These are phyloP conservation scores for Stentor roeselii DNA, from an alignment of 73 alveolate genomes.

Conservation along the genomic window DNA sequence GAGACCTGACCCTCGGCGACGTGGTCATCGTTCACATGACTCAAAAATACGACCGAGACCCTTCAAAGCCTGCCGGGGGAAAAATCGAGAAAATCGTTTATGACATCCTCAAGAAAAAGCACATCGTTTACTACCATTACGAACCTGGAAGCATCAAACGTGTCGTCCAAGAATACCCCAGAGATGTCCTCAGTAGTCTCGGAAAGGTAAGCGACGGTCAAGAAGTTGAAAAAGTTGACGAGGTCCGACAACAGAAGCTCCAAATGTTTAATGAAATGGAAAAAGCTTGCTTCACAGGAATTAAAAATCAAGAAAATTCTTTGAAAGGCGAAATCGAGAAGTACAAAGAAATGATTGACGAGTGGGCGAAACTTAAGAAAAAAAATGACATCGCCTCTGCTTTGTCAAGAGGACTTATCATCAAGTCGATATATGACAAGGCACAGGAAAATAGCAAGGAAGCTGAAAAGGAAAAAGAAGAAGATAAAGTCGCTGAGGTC, in stretches of 20 bases:
- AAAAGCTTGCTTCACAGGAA: slow-evolving; percentile 54
- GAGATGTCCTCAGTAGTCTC: no score
- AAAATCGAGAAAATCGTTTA: slow-evolving; percentile 48
- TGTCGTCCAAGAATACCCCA: no score
- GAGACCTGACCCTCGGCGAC: slow-evolving; percentile 41
- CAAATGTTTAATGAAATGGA: no score
- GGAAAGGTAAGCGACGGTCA: no score
- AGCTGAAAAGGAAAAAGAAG: slow-evolving; percentile 66
- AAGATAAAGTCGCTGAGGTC: slow-evolving; percentile 57
- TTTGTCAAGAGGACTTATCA: slow-evolving; percentile 54
- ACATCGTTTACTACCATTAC: slow-evolving; percentile 31
- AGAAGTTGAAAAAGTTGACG: no score
- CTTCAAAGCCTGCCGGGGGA: slow-evolving; percentile 63
- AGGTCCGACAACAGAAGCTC: no score
- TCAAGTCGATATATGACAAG: slow-evolving; percentile 70
- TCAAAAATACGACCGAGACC: slow-evolving; percentile 64
- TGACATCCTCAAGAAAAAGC: slow-evolving; percentile 42
- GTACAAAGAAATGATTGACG: slow-evolving; percentile 35
- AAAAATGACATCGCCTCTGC: slow-evolving; percentile 31
- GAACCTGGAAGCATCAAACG: no score
- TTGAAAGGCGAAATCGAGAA: slow-evolving; percentile 48
- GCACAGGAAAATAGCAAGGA: slow-evolving; percentile 81
- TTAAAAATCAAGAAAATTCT: slow-evolving; percentile 59
- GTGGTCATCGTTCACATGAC: slow-evolving; percentile 57
- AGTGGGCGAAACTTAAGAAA: slow-evolving; percentile 24